phyloP scores from a whole-genome alignment of 73 alveolate genomes.

The Paramecium tetraurelia region DNA sequence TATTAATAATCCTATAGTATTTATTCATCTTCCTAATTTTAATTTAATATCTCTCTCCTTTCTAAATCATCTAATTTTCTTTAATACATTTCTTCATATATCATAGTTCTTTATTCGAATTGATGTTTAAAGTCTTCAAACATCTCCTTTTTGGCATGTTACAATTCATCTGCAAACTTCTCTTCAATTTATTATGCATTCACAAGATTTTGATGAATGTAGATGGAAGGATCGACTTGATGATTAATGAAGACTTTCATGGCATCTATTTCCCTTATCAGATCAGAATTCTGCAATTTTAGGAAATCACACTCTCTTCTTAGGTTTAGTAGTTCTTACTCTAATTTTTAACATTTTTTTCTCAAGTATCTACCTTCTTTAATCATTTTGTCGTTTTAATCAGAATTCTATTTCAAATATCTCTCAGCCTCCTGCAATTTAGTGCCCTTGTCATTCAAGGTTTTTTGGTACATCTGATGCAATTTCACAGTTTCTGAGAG shows the following conservation, averaged over 20 bases:
- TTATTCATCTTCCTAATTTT: neutral
- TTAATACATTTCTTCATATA: constrained; percentile 14
- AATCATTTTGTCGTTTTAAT: neutral
- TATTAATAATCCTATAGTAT: neutral
- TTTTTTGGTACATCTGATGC: neutral
- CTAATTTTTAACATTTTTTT: neutral
- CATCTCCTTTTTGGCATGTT: constrained; percentile 13
- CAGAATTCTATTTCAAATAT: neutral
- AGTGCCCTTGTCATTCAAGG: neutral
- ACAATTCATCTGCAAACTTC: constrained; percentile 19
- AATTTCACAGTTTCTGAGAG: neutral
- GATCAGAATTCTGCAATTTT: neutral
- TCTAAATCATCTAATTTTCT: constrained; percentile 3
- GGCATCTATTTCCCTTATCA: neutral
- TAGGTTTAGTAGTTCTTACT: neutral
- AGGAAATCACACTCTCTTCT: neutral
- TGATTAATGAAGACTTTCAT: neutral
- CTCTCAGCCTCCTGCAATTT: constrained; percentile 21
- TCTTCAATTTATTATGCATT: neutral
- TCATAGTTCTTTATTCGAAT: neutral
- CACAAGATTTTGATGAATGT: neutral
- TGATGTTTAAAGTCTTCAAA: constrained; percentile 31
- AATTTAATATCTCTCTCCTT: neutral
- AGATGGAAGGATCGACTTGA: neutral
- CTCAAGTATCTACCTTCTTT: constrained; percentile 22